Evolutionary conservation across 805 yeast species (phyloP), one percentile per base, ranked within the genome.

Genomic region (Schizosaccharomyces osmophilus): DNA sequence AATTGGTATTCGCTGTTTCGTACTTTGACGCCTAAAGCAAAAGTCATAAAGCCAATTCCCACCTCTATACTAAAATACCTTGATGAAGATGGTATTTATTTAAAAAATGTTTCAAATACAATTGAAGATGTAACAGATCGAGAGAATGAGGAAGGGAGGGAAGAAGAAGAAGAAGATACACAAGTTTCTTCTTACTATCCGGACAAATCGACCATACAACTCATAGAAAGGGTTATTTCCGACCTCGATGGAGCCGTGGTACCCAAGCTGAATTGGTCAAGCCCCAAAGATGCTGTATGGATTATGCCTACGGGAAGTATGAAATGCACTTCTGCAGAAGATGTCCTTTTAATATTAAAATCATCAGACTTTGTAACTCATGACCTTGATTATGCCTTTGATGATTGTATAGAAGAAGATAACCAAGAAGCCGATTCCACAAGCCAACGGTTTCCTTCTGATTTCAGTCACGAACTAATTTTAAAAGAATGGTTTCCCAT

Each of bases 181-280:
- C 48, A 36, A 43, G 48, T 24, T 15, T 45, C 39, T n/a, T 13
- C 43, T 61, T 39, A 17, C 24, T 60, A 19, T 59, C 39, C 24
- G 15, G 81, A 63, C 87, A 83, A 42, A 81, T 87, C 64, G 88
- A 83, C 64, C 83, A 90, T 85, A 84, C 82, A 45, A 81, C 75
- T 1, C 78, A 73, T 2, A 74, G 70, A 65, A 61, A 5, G 66
- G 67, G 64, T 19, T 69, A 67, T 51, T 45, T 39, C 39, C 8
- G 58, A 42, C n/a, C 29, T 48, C 19, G 67, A 65, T n/a, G 84
- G 84, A 0, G 73, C 80, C 0, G 87, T 88, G 1, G 77, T 87
- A 0, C 97, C 97, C 0, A 93, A 93, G 68, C 73, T 90, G 66
- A 93, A 93, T 74, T 93, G 98, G 98, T 87, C 97, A 0, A 85